Base-by-base conservation (phyloP, 805 yeast species). In the Saccharomycopsis javanensis region DNA sequence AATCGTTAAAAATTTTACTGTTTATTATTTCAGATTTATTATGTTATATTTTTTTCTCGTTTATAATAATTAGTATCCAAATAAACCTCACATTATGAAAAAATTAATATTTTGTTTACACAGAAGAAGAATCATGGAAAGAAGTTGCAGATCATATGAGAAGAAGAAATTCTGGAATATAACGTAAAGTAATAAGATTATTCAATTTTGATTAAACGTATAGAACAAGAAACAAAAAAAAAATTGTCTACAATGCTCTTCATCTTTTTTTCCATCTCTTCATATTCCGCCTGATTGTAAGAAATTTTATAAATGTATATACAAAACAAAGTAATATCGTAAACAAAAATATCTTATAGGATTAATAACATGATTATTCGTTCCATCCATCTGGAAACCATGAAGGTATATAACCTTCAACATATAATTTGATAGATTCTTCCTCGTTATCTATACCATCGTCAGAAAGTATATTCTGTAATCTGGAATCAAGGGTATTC, bases 1-100 rank as follows among this genome's bases (percentile, higher is more conserved):
- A 94, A 94, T 96, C 99, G 99, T 90, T 94, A 94, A 86, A 35
- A 34, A 5, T 23, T 51, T 34, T 33, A 31, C 42, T 51, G 27
- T 52, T 23, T 35, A 25, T 52, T 42, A 34, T 52, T 28, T 35
- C 46, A 23, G 30, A 20, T 52, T 34, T 38, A 34, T 52, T 35
- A 35, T 25, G 48, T 42, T 42, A 42, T 42, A 42, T 42, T 42
- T 42, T 42, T 42, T 42, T 42, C 48, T 42, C 48, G 48, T 42
- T 42, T 42, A 42, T 42, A 42, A 42, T 42, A 42, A 42, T 42
- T 42, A 42, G 48, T 42, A 42, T 42, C 48, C 48, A 42, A 42
- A 42, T 42, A 42, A 42, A 42, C 48, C 48, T 42, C 48, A 42
- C 48, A 18, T 42, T 42, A 42, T 42, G 48, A 42, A 42, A n/a